A percentile compares a stretch with the other conserved stretches of the same genome.
Conservation (phyloP, 2,329 filamentous ascomycete genomes). For the Amauroascus niger region DNA sequence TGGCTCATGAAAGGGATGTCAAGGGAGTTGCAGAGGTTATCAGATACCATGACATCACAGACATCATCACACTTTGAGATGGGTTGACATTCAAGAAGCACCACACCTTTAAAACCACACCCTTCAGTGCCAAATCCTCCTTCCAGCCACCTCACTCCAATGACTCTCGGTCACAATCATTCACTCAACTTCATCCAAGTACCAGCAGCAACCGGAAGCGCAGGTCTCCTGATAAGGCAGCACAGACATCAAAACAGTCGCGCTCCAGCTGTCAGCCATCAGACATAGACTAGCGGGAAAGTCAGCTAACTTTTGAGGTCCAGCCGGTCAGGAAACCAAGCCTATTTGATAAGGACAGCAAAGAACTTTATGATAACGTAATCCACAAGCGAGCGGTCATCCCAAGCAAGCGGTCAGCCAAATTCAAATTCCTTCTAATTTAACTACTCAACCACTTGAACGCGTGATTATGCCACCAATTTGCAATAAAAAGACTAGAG, state of each 20-base stretch:
- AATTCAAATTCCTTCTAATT: too few relatives aligned
- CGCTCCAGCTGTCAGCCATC: conserved; percentile 4
- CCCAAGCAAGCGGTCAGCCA: too few relatives aligned
- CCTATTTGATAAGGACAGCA: not conserved
- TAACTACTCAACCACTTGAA: too few relatives aligned
- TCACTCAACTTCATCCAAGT: conserved; percentile 1
- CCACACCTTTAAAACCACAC: conserved; percentile 15
- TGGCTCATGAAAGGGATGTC: conserved; percentile 20
- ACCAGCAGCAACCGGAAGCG: conserved; percentile 13
- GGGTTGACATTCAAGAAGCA: conserved; percentile 20
- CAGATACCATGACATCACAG: conserved; percentile 22
- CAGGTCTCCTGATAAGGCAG: conserved; percentile 10
- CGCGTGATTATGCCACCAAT: too few relatives aligned
- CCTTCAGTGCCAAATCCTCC: conserved; percentile 1
- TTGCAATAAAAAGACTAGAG: too few relatives aligned
- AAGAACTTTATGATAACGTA: conserved; percentile 24
- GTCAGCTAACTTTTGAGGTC: not conserved
- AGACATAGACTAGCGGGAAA: not conserved
- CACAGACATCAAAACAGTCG: conserved; percentile 6
- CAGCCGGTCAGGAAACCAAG: not conserved
- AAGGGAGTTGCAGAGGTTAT: conserved; percentile 23
- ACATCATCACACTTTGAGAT: conserved; percentile 23
- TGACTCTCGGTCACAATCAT: conserved; percentile 9
- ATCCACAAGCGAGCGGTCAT: too few relatives aligned
- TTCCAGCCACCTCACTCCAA: not conserved